A percentile compares a stretch with the other conserved stretches of the same genome.
phyloP scores from a whole-genome alignment of 768 basidiomycete species.

The Trametes punicea region DNA sequence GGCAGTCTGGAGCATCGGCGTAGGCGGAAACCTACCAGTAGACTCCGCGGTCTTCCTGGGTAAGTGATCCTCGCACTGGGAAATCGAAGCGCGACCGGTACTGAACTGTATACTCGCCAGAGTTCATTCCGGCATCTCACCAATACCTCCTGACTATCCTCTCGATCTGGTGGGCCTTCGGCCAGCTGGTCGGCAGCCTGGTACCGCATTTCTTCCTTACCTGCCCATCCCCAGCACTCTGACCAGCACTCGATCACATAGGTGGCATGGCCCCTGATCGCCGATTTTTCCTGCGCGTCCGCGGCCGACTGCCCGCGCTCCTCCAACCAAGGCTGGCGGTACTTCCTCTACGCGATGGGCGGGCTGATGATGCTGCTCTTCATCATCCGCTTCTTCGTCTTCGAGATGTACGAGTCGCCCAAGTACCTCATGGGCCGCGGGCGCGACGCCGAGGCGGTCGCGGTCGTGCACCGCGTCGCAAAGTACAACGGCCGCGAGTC shows the following conservation, averaged over 20 bases:
- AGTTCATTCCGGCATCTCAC: slow-evolving; percentile 68
- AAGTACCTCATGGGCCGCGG: slow-evolving; percentile 73
- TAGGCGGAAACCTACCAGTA: slow-evolving; percentile 72
- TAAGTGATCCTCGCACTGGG: slow-evolving; percentile 27
- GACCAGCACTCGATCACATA: slow-evolving; percentile 30
- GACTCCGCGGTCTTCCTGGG: slow-evolving; percentile 76
- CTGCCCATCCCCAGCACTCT: neutral
- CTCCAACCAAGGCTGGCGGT: slow-evolving; percentile 71
- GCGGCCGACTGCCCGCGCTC: slow-evolving; percentile 40
- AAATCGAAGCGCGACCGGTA: neutral
- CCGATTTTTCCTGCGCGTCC: slow-evolving; percentile 60
- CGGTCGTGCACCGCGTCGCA: slow-evolving; percentile 60
- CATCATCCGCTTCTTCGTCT: slow-evolving; percentile 60
- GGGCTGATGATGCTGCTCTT: slow-evolving; percentile 64
- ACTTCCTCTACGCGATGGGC: slow-evolving; percentile 68
- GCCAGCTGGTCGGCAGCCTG: slow-evolving; percentile 60
- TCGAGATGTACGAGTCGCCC: slow-evolving; percentile 66
- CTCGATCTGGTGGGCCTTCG: slow-evolving; percentile 79
- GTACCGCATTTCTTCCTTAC: slow-evolving; percentile 26
- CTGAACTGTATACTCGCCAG: slow-evolving; percentile 29
- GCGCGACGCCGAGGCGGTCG: slow-evolving; percentile 59
- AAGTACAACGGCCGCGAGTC: slow-evolving; percentile 51
- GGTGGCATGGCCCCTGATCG: slow-evolving; percentile 72
- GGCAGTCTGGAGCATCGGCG: slow-evolving; percentile 62
- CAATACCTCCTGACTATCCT: slow-evolving; percentile 74